phyloP scores from a whole-genome alignment of 2,329 filamentous ascomycete genomes.

The Aspergillus nomiae region DNA sequence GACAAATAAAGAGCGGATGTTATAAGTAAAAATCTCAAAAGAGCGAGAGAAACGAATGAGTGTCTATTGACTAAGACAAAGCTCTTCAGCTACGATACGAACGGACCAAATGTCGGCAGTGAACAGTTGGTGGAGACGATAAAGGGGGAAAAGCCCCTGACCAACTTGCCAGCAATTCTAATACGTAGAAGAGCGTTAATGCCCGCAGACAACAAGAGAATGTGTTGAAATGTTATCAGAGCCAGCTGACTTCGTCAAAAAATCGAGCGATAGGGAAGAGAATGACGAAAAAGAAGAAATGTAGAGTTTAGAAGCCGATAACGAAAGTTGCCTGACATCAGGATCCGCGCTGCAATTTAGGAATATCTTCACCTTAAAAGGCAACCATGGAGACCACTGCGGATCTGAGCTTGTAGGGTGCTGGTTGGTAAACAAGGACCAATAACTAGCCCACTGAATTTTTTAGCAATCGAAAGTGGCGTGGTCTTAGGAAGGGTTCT shows the following conservation, averaged over 20 bases:
- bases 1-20: slow-evolving; percentile 3
- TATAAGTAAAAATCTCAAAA: neutral
- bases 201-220: neutral
- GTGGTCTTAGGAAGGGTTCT: slow-evolving; percentile 15
- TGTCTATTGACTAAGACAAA: slow-evolving; percentile 4
- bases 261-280: neutral
- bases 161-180: slow-evolving; percentile 1
- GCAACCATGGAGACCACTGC: slow-evolving; percentile 11
- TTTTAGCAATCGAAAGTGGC: slow-evolving; percentile 12
- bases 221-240: slow-evolving; percentile 10
- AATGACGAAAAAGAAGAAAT: slow-evolving; percentile 10
- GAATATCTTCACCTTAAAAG: slow-evolving; percentile 15
- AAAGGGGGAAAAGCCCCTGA: slow-evolving; percentile 3
- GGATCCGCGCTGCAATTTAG: slow-evolving; percentile 14
- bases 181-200: neutral
- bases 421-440: slow-evolving; percentile 4
- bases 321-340: slow-evolving; percentile 13
- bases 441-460: slow-evolving; percentile 7
- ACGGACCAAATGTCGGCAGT: neutral
- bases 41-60: slow-evolving; percentile 1
- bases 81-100: slow-evolving; percentile 4
- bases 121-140: slow-evolving; percentile 3
- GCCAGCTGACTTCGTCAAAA: slow-evolving; percentile 14
- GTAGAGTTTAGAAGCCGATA: slow-evolving; percentile 6
- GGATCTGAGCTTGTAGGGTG: slow-evolving; percentile 12